Evolutionary conservation across 495 filamentous ascomycete genomes (phyloP), one percentile per base, ranked within the genome.

Genomic region (Daldinia loculata): DNA sequence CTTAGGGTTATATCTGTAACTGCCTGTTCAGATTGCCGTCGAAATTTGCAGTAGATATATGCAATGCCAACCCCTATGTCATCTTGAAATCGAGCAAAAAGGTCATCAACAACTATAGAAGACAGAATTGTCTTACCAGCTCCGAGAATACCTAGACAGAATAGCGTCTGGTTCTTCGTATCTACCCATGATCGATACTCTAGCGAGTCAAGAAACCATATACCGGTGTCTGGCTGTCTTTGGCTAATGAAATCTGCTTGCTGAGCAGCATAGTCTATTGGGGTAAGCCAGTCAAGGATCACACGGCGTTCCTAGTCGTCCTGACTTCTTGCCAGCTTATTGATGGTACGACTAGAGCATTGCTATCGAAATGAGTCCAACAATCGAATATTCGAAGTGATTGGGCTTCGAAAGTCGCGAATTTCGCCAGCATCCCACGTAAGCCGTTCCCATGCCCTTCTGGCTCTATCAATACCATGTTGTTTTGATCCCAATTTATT

Each of bases 81-180:
- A 19, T 78, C 52, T 0, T 50, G 2, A 41, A 74, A 74, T 30
- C 56, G 14, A n/a, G 17, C 52, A 19, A 50, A 39, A 5, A 84
- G 74, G 14, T 81, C 38, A 19, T 84, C 71, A 4, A 84, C 63
- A 4, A 83, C 70, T 27, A 80, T 74, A 7, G 80, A 76, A 9
- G 75, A 29, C 0, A 82, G 52, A 7, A 75, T 77, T 9, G 77
- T 79, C 57, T 79, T 81, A 38, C 78, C 76, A n/a, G 73, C 64
- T 2, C 76, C 78, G 8, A 71, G 76, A 19, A 83, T 81, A 0
- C 85, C 85, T 1, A 78, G 75, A 61, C 81, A 88, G 62, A 81
- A 84, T 2, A 85, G 65, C 0, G 70, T 83, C 39, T 78, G 57
- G 0, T 71, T 61, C 45, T 62, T 39, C 0, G 24, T 57, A 0